Conservation (phyloP, 306 rosid genomes). For the Carpinus fangiana region DNA sequence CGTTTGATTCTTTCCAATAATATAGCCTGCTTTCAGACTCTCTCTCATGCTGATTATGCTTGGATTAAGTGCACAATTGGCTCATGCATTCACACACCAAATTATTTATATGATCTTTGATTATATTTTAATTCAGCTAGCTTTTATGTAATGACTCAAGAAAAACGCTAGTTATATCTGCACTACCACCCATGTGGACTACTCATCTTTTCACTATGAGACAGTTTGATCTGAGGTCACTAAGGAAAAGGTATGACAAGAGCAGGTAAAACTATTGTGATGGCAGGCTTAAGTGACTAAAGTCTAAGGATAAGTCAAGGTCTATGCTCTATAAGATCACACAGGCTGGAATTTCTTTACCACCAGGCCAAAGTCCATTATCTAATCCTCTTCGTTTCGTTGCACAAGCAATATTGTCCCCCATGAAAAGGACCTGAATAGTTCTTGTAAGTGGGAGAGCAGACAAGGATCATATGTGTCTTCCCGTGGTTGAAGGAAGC, state of each 20-base stretch:
- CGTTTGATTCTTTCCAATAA: neutral
- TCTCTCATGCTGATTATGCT: neutral
- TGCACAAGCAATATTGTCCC: conserved; percentile 8
- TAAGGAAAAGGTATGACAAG: too few species aligned
- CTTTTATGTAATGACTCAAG: too few species aligned
- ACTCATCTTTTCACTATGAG: too few species aligned
- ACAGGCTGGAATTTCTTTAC: neutral
- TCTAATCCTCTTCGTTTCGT: neutral
- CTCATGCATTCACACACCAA: neutral
- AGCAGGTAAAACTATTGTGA: conserved; percentile 14
- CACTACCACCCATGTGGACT: too few species aligned
- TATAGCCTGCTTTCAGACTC: too few species aligned
- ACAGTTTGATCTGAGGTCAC: too few species aligned
- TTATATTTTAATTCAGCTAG: too few species aligned
- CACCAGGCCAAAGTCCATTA: neutral
- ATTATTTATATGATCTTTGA: neutral
- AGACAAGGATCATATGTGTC: conserved; percentile 36
- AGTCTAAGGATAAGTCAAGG: conserved; percentile 29
- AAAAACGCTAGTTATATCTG: too few species aligned
- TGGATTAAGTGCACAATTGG: neutral
- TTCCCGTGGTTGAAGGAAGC: neutral
- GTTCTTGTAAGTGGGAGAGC: conserved; percentile 1
- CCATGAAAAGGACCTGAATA: conserved; percentile 33
- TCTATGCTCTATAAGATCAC: conserved; percentile 14
- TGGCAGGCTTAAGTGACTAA: neutral